A percentile compares a stretch with the other conserved stretches of the same genome.
These are phyloP conservation scores for Rhododendron ovatum DNA, from an alignment of 148 eudicot genomes.

Conservation along the genomic window DNA sequence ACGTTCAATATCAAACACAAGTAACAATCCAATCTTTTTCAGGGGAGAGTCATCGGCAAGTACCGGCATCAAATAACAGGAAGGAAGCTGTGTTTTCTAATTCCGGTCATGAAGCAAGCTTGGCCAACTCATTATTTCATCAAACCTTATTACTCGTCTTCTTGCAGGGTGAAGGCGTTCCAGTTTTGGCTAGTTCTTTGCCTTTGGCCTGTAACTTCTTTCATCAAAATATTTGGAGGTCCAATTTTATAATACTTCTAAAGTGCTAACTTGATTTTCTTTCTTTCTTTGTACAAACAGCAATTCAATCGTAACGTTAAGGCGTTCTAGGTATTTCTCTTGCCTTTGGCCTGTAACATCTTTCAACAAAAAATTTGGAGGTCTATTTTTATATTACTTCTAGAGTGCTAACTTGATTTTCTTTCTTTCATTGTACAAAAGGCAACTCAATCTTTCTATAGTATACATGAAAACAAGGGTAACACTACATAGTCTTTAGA, in stretches of 20 bases:
- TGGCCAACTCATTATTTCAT: neutral
- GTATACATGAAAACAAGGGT: constrained; percentile 1
- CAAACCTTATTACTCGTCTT: neutral
- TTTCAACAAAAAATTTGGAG: neutral
- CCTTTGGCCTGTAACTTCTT: neutral
- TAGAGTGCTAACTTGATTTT: neutral
- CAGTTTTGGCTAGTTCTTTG: neutral
- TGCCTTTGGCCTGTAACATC: neutral
- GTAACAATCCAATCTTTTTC: neutral
- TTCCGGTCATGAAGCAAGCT: neutral
- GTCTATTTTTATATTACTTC: neutral
- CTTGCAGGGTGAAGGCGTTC: neutral
- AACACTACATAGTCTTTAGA: neutral
- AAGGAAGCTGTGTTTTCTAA: neutral
- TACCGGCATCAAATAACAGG: neutral
- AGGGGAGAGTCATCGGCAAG: neutral
- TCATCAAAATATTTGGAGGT: neutral
- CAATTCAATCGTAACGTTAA: neutral
- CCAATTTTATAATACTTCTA: neutral
- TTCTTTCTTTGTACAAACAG: neutral
- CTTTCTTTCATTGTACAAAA: neutral
- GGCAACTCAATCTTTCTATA: neutral
- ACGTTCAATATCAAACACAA: neutral
- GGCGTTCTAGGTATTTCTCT: neutral
- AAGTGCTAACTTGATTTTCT: neutral